Percentiles rank a stretch among this genome's conserved stretches.
Conservation (phyloP, 768 basidiomycete genomes). For the Pleurotus ostreatus region DNA sequence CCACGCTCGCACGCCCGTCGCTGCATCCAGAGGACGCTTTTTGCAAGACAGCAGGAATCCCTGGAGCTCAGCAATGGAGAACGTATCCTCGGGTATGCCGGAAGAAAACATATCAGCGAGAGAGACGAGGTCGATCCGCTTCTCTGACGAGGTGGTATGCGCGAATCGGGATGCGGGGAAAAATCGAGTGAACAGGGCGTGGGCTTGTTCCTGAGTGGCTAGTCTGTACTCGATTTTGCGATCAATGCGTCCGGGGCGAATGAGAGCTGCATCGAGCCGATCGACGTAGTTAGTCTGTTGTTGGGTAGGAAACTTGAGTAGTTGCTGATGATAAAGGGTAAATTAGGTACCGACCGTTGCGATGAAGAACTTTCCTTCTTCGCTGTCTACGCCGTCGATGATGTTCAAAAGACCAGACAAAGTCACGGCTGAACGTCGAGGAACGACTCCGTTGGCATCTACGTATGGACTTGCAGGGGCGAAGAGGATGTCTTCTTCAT, state of each 20-base stretch:
- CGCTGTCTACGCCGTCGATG: constrained; percentile 56
- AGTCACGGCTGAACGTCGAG: constrained; percentile 33
- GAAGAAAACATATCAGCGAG: constrained; percentile 25
- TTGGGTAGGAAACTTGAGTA: neutral
- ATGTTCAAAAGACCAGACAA: constrained; percentile 56
- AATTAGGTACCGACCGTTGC: constrained; percentile 90
- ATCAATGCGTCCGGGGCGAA: constrained; percentile 57
- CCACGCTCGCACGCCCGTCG: constrained; percentile 22
- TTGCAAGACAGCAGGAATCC: constrained; percentile 33
- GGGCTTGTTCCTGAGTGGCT: constrained; percentile 41
- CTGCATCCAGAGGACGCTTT: constrained; percentile 17
- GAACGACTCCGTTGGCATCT: neutral
- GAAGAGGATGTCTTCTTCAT: constrained; percentile 25
- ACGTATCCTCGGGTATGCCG: constrained; percentile 27
- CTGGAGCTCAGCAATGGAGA: constrained; percentile 42
- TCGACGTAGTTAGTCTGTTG: constrained; percentile 51
- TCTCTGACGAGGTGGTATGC: neutral
- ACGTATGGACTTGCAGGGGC: neutral
- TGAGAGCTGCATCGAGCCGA: constrained; percentile 48
- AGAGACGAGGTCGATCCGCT: neutral
- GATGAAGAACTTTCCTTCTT: constrained; percentile 60
- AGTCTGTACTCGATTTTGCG: constrained; percentile 46
- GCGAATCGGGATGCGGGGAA: constrained; percentile 22
- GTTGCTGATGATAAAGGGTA: constrained; percentile 71
- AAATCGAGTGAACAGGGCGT: constrained; percentile 46